These are phyloP conservation scores for Fistulinella prunicolor DNA, from an alignment of 768 basidiomycete species.

Conservation along the genomic window DNA sequence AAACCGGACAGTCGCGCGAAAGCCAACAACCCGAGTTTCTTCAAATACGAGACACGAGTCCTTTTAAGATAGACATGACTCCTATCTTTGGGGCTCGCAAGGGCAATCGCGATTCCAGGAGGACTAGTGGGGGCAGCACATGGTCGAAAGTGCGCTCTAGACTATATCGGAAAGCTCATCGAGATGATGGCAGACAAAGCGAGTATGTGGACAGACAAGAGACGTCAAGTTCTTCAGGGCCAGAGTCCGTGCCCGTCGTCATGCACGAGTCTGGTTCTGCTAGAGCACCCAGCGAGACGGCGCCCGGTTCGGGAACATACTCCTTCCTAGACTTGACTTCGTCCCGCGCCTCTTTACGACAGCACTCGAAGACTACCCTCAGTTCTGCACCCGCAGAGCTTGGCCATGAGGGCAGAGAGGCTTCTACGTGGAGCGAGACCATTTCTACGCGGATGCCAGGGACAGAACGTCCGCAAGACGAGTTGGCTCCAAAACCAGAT, in stretches of 20 bases:
- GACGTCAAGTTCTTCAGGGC: conserved; percentile 22
- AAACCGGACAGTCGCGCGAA: conserved; percentile 1
- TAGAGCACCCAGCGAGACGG: conserved; percentile 18
- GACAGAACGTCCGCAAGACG: conserved; percentile 19
- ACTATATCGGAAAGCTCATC: conserved; percentile 31
- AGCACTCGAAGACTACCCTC: conserved; percentile 26
- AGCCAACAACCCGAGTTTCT: conserved; percentile 26
- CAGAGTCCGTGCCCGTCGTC: conserved; percentile 32
- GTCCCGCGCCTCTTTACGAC: conserved; percentile 23
- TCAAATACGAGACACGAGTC: conserved; percentile 41
- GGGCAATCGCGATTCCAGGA: conserved; percentile 18
- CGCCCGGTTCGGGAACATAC: conserved; percentile 31
- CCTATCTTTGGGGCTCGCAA: conserved; percentile 22
- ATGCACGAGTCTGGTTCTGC: conserved; percentile 24
- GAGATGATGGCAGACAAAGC: conserved; percentile 27
- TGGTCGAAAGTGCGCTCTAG: conserved; percentile 31
- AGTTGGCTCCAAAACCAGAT: conserved; percentile 24
- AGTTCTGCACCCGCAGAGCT: conserved; percentile 28
- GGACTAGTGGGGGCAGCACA: conserved; percentile 26
- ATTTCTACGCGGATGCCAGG: conserved; percentile 16
- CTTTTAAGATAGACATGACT: conserved; percentile 45
- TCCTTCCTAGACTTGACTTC: conserved; percentile 33
- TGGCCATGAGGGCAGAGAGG: conserved; percentile 17
- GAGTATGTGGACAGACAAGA: conserved; percentile 15
- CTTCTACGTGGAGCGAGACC: conserved; percentile 16